Evolutionary conservation across 768 basidiomycete genomes (phyloP).

Genomic region (Mycena metata): DNA sequence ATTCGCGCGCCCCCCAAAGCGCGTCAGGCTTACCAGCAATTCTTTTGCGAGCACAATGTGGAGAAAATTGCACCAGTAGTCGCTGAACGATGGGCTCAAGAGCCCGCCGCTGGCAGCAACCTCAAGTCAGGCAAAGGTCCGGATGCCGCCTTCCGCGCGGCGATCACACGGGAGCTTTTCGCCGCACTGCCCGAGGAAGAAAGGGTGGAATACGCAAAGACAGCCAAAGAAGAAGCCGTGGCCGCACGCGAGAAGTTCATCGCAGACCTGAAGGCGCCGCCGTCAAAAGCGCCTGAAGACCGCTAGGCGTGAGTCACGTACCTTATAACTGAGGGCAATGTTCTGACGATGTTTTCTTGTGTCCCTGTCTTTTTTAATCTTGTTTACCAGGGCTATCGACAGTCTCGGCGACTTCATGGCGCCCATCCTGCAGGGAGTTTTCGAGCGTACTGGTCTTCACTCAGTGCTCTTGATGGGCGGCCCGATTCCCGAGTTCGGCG

Average conservation of each 20-base stretch:
- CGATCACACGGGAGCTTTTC: slow-evolving; percentile 1
- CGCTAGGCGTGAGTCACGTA: background rate
- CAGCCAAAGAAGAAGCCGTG: slow-evolving; percentile 7
- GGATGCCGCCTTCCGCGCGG: background rate
- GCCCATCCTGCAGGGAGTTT: background rate
- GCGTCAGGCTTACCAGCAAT: background rate
- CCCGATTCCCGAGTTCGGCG: background rate
- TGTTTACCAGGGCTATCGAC: background rate
- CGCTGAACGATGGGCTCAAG: background rate
- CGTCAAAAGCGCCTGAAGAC: background rate
- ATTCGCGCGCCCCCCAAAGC: background rate
- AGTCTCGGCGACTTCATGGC: background rate
- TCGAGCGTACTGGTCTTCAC: background rate
- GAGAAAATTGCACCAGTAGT: background rate
- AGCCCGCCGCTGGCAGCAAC: background rate
- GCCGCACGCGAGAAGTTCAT: background rate
- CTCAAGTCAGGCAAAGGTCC: background rate
- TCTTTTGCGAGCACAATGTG: background rate
- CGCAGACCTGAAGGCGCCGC: background rate
- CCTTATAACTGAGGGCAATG: background rate
- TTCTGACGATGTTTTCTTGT: background rate
- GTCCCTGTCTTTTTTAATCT: too few species aligned
- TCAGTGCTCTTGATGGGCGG: background rate
- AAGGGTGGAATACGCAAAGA: background rate
- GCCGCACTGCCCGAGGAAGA: background rate